These are phyloP conservation scores for Mycena capillaripes DNA, from an alignment of 768 basidiomycete genomes.

Conservation along the genomic window DNA sequence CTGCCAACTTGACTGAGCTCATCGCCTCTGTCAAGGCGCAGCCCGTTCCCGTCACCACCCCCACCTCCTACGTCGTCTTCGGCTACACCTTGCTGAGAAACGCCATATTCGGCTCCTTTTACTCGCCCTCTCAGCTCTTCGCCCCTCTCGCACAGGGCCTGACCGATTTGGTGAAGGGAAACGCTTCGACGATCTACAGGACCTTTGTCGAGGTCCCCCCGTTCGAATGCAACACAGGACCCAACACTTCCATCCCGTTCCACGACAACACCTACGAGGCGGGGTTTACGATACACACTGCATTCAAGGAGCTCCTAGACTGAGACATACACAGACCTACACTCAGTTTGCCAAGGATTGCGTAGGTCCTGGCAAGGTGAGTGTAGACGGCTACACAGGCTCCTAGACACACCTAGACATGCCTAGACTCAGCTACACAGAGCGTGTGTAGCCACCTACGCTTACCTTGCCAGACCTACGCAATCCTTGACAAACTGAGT, in stretches of 20 bases:
- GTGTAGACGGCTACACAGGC: no score
- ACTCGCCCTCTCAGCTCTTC: conserved; percentile 1
- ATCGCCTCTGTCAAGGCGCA: not conserved
- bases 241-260: not conserved
- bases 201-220: not conserved
- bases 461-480: no score
- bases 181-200: not conserved
- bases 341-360: no score
- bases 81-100: conserved; percentile 15
- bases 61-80: conserved; percentile 10
- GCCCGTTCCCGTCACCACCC: conserved; percentile 13
- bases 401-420: no score
- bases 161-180: not conserved
- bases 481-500: no score
- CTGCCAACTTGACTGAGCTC: conserved; percentile 2
- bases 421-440: no score
- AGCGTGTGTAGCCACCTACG: no score
- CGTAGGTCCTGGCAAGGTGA: no score
- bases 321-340: no score
- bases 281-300: no score
- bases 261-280: no score
- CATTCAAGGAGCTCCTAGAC: no score
- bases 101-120: conserved; percentile 7
- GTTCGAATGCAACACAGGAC: conserved; percentile 16
- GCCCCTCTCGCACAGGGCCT: not conserved